Evolutionary conservation across 768 basidiomycete species (phyloP), one percentile per base, ranked within the genome.

Genomic region (Lactarius psammicola): DNA sequence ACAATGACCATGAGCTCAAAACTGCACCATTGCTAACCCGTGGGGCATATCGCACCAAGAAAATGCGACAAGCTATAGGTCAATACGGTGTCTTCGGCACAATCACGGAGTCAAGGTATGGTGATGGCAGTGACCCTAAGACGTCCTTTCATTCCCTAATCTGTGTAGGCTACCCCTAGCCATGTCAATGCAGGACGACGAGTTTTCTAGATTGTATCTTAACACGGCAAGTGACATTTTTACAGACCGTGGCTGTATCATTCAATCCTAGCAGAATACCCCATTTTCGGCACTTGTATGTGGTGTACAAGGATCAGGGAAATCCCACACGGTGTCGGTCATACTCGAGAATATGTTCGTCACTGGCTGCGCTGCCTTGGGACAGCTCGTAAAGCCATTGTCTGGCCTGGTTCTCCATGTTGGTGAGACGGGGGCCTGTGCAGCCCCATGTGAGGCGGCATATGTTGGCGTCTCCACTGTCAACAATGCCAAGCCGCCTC

Each of bases 211-310:
- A 0, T 62, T 90, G 0, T 90, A 90, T 69, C 71, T 90, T 11
- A 90, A 90, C 70, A 89, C 87, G 0, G 88, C 87, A 70, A 72
- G 78, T 65, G 40, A 18, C 17, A 7, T 1, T 20, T 66, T 57
- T 49, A 15, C 31, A 54, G 53, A 33, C 55, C 59, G 28, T 23
- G 10, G 4, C 23, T 18, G 7, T 17, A 28, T 28, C 33, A 53
- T 59, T 31, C 11, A 38, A 36, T 40, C 49, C 31, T 38, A 11
- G 18, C 65, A 89, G 89, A 90, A 89, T 71, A 80, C 89, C 0
- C 89, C 89, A 0, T 87, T 89, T 70, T 90, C 89, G 0, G 86
- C 88, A 0, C 71, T 90, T n/a, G 82, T 90, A 3, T 91, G 89
- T 60, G 89, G 89, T 0, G 88, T 89, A 0, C 89, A 90, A 76